Evolutionary conservation across 495 filamentous ascomycete species (phyloP), one percentile per base, ranked within the genome.

Genomic region (Penicillium bovifimosum): DNA sequence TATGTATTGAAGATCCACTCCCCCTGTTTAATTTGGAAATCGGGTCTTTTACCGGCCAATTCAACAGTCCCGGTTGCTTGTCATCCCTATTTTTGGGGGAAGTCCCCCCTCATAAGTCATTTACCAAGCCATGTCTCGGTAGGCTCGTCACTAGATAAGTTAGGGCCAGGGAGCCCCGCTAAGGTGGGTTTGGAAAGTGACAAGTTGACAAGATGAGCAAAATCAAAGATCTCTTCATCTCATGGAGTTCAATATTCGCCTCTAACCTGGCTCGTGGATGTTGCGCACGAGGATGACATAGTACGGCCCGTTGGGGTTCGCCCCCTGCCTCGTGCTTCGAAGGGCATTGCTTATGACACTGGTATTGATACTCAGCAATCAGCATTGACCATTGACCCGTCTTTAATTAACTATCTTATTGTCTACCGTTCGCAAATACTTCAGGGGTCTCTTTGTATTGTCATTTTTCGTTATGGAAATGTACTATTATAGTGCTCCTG

Each of bases 321-420:
- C 58, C 3, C 24, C 33, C 45, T 63, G 61, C 55, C 61, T 64
- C 61, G 58, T 64, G 61, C 58, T 44, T 45, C 20, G 38, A 34
- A 57, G 48, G 39, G 46, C 10, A 18, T 45, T 44, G 16, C 24
- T 33, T 49, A 49, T 50, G 41, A 50, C 48, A 47, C 29, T 34
- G 10, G n/a, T n/a, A 3, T 14, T 24, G 13, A 11, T 14, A 20
- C 35, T 39, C 35, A 20, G 16, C 33, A n/a, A n/a, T n/a, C n/a
- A n/a, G n/a, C n/a, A n/a, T n/a, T n/a, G n/a, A n/a, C n/a, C n/a
- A 14, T 28, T 17, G 44, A 36, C 44, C 36, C 44, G 18, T 32
- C 44, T 47, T 5, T 14, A 38, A 29, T 39, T 35, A 35, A 48
- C 17, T 27, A 13, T 38, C 16, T 14, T n/a, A 16, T 36, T 31